A percentile compares a stretch with the other conserved stretches of the same genome.
Conservation (phyloP, 2,329 filamentous ascomycete species). For the Diaporthe aspalathi region DNA sequence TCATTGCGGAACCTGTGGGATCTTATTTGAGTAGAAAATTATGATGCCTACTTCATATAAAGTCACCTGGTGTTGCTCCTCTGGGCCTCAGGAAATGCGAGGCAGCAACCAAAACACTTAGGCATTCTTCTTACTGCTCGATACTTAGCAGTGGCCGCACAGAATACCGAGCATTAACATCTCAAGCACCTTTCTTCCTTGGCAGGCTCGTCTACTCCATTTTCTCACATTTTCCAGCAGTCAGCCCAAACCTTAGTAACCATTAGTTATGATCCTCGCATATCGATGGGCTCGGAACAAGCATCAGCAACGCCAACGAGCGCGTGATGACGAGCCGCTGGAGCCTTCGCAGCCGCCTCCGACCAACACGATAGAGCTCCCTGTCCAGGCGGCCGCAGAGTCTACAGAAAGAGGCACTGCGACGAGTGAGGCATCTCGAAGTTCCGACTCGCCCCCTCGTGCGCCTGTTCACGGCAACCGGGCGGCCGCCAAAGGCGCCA, state of each 20-base stretch:
- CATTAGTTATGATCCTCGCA: conserved; percentile 44
- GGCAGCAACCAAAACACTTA: neutral
- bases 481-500: neutral
- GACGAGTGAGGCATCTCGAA: neutral
- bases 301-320: conserved; percentile 37
- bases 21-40: neutral
- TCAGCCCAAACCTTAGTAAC: neutral
- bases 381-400: neutral
- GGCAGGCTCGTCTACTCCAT: too few relatives aligned
- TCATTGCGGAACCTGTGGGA: neutral
- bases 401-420: neutral
- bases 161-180: neutral
- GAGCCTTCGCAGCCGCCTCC: conserved; percentile 1
- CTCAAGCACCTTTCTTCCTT: neutral
- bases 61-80: neutral
- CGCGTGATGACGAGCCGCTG: neutral
- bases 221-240: neutral
- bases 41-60: neutral
- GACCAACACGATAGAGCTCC: conserved; percentile 3
- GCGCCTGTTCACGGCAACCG: neutral
- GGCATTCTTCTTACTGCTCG: neutral
- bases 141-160: neutral
- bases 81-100: neutral
- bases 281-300: conserved; percentile 43
- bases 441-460: neutral